phyloP scores from a whole-genome alignment of 2,329 filamentous ascomycete species.

The Xylaria sp. region DNA sequence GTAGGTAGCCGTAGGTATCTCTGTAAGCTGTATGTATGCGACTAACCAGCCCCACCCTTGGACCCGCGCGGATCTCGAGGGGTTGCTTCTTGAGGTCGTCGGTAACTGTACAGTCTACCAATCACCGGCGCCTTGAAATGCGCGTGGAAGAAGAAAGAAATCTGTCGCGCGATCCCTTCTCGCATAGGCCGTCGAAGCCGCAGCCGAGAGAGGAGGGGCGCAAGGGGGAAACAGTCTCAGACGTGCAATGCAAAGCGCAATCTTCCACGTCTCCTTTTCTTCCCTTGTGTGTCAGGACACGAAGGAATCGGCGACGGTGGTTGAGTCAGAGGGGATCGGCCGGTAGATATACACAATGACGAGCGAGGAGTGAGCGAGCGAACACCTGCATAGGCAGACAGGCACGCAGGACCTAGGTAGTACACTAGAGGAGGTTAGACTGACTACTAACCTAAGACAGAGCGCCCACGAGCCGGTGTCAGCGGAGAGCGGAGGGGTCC shows the following conservation, averaged over 20 bases:
- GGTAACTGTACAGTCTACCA: slow-evolving; percentile 10
- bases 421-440: slow-evolving; percentile 19
- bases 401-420: slow-evolving; percentile 26
- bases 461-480: slow-evolving; percentile 39
- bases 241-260: slow-evolving; percentile 39
- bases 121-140: slow-evolving; percentile 2
- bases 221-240: slow-evolving; percentile 29
- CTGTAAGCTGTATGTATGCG: slow-evolving; percentile 31
- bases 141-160: slow-evolving; percentile 6
- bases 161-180: slow-evolving; percentile 26
- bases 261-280: slow-evolving; percentile 39
- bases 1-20: slow-evolving; percentile 12
- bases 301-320: slow-evolving; percentile 37
- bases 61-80: slow-evolving; percentile 18
- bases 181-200: slow-evolving; percentile 36
- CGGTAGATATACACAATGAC: slow-evolving; percentile 44
- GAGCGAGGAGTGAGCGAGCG: neutral
- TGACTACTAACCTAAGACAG: slow-evolving; percentile 33
- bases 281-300: slow-evolving; percentile 41
- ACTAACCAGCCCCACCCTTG: slow-evolving; percentile 32
- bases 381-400: slow-evolving; percentile 24
- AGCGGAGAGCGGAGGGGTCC: slow-evolving; percentile 34
- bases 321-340: slow-evolving; percentile 41
- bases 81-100: slow-evolving; percentile 6
- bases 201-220: slow-evolving; percentile 36